Base-by-base conservation (phyloP, 2,329 filamentous ascomycete genomes). In the Paraphaeosphaeria sporulosa region DNA sequence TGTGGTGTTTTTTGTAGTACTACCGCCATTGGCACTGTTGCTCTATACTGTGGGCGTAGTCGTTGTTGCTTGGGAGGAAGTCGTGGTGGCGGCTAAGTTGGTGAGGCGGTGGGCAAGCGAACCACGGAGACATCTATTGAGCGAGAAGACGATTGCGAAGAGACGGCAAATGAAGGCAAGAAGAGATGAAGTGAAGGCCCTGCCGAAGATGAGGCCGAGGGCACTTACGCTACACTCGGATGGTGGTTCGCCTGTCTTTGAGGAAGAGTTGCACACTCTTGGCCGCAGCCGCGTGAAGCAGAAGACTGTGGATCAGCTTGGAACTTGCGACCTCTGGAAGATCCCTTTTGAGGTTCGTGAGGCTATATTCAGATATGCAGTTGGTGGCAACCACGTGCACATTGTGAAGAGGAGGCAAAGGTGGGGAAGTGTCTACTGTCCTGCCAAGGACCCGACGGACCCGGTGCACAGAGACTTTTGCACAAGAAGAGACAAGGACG, bases 321-420 rank as follows among this genome's bases (percentile, higher is more conserved):
- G 21, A 15, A 30, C 40, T 3, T 59, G 49, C 25, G 10, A 17
- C 1, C 48, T 59, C 9, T 59, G 57, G 57, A 48, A 30, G 36
- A 34, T 59, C 36, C 57, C 57, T 12, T 53, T 53, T 21, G 57
- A 59, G 30, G 51, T 59, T 2, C 56, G 56, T 9, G 38, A 49
- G 30, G 2, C 32, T 1, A 57, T 62, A n/a, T 62, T 46, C 52
- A 57, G 43, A 40, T 57, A 59, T 42, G 55, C 40, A 13, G 25
- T 62, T 27, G 57, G 60, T 21, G 56, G 46, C 15, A 55, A 59
- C 42, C 53, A 62, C 38, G 55, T 62, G n/a, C 60, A 62, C 34
- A 59, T 62, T 30, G 25, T 57, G 27, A 55, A 48, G 38, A 36
- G 47, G 19, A 47, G 40, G 42, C 25, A 52, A 7, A 27, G 60